Conservation (phyloP, 306 rosid genomes). For the Fragaria ananassa region DNA sequence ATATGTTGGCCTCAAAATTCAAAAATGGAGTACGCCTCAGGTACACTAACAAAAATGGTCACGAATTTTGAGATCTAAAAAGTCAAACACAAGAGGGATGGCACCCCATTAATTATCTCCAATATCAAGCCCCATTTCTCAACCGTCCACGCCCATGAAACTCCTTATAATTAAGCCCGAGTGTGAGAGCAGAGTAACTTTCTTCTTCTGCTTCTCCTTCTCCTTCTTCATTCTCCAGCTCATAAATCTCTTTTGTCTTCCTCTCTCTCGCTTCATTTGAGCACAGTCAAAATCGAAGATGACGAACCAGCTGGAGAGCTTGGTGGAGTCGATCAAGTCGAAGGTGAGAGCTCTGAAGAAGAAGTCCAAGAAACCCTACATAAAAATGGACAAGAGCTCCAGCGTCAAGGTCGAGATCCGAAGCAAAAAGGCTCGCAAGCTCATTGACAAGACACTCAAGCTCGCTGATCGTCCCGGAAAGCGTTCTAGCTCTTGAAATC, state of each 20-base stretch:
- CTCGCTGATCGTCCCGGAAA: conserved; percentile 64
- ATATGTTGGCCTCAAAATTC: neutral
- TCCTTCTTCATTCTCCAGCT: neutral
- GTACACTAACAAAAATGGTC: neutral
- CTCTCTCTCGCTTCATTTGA: neutral
- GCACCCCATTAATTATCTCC: neutral
- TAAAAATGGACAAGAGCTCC: conserved; percentile 90
- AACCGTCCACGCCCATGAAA: neutral
- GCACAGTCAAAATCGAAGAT: conserved; percentile 10
- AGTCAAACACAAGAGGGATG: neutral
- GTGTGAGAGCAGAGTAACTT: neutral
- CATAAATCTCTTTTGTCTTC: neutral
- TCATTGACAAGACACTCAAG: conserved; percentile 82
- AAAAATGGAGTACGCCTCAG: neutral
- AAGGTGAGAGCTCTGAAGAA: conserved; percentile 64
- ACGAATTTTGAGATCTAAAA: neutral
- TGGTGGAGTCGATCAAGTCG: conserved; percentile 76
- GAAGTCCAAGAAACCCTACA: conserved; percentile 62
- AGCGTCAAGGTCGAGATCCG: conserved; percentile 93
- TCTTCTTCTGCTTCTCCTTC: neutral
- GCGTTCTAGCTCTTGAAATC: conserved; percentile 15
- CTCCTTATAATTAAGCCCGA: neutral
- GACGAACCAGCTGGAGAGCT: conserved; percentile 59
- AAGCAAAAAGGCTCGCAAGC: conserved; percentile 74
- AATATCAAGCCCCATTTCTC: neutral